phyloP scores from a whole-genome alignment of 2,329 filamentous ascomycete species.

The Diaporthe sp. region DNA sequence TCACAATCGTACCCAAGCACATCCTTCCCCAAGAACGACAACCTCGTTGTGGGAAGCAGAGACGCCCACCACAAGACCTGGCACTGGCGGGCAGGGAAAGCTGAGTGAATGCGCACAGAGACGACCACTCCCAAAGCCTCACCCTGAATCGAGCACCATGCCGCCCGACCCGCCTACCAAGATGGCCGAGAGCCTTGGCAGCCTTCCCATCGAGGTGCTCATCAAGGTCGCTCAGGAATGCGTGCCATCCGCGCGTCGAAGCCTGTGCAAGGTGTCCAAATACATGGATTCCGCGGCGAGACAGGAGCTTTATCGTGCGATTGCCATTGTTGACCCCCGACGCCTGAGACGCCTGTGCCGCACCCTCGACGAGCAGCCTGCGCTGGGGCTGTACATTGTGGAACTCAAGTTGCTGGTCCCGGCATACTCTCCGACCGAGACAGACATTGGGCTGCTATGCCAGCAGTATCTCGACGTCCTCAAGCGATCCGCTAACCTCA shows the following conservation, averaged over 20 bases:
- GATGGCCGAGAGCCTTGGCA: neutral
- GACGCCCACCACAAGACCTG: no score
- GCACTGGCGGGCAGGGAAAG: no score
- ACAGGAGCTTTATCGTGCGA: neutral
- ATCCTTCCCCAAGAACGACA: no score
- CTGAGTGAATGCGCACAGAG: no score
- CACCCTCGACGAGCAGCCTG: neutral
- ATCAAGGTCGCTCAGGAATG: neutral
- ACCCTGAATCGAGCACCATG: no score
- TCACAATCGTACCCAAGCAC: no score
- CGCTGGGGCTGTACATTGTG: neutral
- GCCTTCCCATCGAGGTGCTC: neutral
- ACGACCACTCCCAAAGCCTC: no score
- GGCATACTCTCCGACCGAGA: no score
- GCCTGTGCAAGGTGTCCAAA: neutral
- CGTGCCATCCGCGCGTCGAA: neutral
- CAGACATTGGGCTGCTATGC: no score
- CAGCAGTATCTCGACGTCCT: neutral
- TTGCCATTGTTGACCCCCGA: rapidly evolving
- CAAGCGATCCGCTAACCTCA: neutral
- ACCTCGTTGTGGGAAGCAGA: no score
- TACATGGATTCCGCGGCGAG: neutral
- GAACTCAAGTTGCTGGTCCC: neutral
- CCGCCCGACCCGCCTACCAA: no score
- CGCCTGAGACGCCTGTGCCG: neutral